Evolutionary conservation across 306 rosid genomes (phyloP), one percentile per base, ranked within the genome.

Genomic region (Cucurbita maxima): DNA sequence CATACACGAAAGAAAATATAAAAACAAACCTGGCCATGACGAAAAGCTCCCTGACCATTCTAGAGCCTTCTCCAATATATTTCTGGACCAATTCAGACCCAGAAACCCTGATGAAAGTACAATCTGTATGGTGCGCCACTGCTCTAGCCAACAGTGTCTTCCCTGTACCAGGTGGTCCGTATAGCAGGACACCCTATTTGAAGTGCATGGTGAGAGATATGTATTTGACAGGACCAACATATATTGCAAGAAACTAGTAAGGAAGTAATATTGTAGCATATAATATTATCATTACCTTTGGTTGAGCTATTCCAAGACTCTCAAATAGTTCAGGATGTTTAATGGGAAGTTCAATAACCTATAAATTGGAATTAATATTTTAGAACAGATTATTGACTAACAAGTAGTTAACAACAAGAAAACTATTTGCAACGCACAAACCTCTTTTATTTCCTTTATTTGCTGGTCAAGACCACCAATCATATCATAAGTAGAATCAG

Each of bases 241-340:
- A 41, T n/a, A 37, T 71, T 12, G 61, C 20, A 30, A 73, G 62
- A 62, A 37, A 60, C 38, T 15, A 69, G 76, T 52, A 57, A 71
- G 44, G 14, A 51, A 45, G 34, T 37, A 57, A 7, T 5, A 43
- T 41, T 5, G 53, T 25, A 79, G 58, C 56, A 37, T 56, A 62
- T 37, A 13, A 54, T 16, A 69, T 40, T 86, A 95, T 97, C 99
- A 63, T 44, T 86, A 95, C 99, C 99, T 95, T 91, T 43, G 99
- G 99, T 78, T 95, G 99, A 76, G 99, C 99, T 76, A 95, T 95
- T 85, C 99, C 99, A 82, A 95, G 99, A 82, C 99, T 95, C 82
- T 95, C 99, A 73, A 95, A 95, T 74, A 95, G 79, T 82, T 95
- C 99, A 9, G 99, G 99, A 81, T 95, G 99, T 73, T 95, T 95